A percentile compares a stretch with the other conserved stretches of the same genome.
phyloP scores from a whole-genome alignment of 441 rosid genomes.

The Syzygium syzygioides region DNA sequence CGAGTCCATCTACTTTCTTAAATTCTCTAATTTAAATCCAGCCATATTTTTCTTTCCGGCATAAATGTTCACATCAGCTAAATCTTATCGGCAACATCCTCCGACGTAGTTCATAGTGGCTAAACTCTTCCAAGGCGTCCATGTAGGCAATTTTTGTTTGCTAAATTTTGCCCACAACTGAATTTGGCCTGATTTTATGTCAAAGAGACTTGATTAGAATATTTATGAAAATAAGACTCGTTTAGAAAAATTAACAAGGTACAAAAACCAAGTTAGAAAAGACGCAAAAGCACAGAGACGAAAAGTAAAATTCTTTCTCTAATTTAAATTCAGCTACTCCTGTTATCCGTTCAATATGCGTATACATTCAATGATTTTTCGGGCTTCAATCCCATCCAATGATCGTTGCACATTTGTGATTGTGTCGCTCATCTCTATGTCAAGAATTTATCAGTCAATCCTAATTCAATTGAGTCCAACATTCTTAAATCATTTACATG shows the following conservation, averaged over 20 bases:
- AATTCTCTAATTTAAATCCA: no score
- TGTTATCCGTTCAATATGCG: neutral
- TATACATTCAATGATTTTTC: neutral
- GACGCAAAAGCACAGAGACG: no score
- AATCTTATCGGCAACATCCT: neutral
- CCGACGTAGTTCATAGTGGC: neutral
- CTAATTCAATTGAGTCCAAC: neutral
- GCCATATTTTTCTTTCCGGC: rapidly evolving
- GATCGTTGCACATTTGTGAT: neutral
- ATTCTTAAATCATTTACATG: neutral
- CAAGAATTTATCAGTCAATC: neutral
- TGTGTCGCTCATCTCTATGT: neutral
- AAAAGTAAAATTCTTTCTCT: rapidly evolving
- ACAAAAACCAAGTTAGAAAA: no score
- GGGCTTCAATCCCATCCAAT: rapidly evolving
- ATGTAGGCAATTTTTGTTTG: no score
- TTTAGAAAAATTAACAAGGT: no score
- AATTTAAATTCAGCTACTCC: neutral
- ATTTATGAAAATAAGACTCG: neutral
- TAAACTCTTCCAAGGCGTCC: neutral
- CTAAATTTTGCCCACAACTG: neutral
- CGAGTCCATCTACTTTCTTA: neutral
- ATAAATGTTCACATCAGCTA: rapidly evolving
- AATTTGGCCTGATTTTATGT: neutral
- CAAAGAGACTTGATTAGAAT: neutral